Evolutionary conservation across 2,329 filamentous ascomycete genomes (phyloP), one percentile per base, ranked within the genome.

Genomic region (Trichoderma endophyticum): DNA sequence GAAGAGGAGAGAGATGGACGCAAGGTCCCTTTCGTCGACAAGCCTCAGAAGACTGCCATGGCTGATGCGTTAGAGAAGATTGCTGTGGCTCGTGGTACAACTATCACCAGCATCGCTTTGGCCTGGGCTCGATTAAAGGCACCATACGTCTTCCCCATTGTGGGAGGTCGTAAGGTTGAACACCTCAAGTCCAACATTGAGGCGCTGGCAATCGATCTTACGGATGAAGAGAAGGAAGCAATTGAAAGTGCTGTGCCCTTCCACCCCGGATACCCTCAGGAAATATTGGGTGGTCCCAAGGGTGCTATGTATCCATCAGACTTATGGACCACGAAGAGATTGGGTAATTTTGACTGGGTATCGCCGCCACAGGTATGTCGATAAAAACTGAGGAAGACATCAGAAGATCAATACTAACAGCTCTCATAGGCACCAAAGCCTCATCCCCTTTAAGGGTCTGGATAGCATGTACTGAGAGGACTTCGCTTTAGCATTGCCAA

Each of bases 181-280:
- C 89, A 92, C 76, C 78, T 91, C n/a, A 84, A 88, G 73, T 85
- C 84, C 70, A 91, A 90, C 75, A 88, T 91, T 74, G 84, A 87
- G 72, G 87, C 87, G 0, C 79, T 91, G 34, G 81, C 80, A 3
- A 79, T 91, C 71, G 80, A 84, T 65, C 80, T 91, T n/a, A 84
- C 82, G 0, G 76, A 82, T 0, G 82, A 87, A 74, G 87, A 91
- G 62, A 85, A 91, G 26, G 78, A 84, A 18, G 82, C 86, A 71
- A 85, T 91, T 72, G 88, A 91, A 71, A 82, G 77, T 8, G 86
- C 86, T 0, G 81, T 81, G 54, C 77, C 80, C 0, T 89, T 90
- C 73, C 84, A 90, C 69, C 77, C 86, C 63, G 88, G 88, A 1
- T 91, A 71, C n/a, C 70, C 70, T 15, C 70, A 71, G 54, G 57